A percentile compares a stretch with the other conserved stretches of the same genome.
These are phyloP conservation scores for Pythium volutum DNA, from an alignment of 352 stramenopile species.

Conservation along the genomic window DNA sequence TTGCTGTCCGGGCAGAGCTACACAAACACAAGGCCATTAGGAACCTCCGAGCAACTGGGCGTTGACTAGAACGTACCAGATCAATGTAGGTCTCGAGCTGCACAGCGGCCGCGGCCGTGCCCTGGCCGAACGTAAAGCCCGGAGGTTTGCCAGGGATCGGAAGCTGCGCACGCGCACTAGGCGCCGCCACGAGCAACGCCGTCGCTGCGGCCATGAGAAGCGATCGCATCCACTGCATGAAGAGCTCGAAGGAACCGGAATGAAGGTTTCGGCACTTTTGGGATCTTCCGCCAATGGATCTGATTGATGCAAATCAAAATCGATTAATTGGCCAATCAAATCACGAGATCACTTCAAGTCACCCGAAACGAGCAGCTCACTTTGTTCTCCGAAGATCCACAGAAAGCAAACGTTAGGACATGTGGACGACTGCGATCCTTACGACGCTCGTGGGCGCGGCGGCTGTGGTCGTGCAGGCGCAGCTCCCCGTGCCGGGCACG, in stretches of 20 bases:
- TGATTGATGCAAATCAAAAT: constrained; percentile 12
- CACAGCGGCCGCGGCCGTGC: constrained; percentile 48
- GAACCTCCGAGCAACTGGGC: neutral
- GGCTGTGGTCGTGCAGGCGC: constrained; percentile 24
- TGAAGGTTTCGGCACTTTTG: constrained; percentile 1
- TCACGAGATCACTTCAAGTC: constrained; percentile 6
- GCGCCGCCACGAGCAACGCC: neutral
- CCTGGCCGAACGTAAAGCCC: constrained; percentile 57
- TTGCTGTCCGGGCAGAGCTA: constrained; percentile 39
- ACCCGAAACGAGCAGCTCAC: neutral
- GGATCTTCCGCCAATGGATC: neutral
- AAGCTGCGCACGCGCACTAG: constrained; percentile 37
- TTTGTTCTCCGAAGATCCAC: neutral
- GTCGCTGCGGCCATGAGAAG: constrained; percentile 1
- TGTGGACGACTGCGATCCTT: constrained; percentile 23
- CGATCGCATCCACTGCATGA: constrained; percentile 14
- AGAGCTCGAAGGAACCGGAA: neutral
- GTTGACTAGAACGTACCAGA: constrained; percentile 30
- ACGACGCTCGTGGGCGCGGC: constrained; percentile 12
- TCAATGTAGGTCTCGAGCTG: constrained; percentile 85
- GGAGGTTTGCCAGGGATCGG: constrained; percentile 56
- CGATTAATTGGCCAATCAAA: constrained; percentile 25
- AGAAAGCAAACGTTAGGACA: neutral
- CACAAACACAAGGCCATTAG: neutral
- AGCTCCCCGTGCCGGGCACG: constrained; percentile 59